Evolutionary conservation across 805 yeast species (phyloP), one percentile per base, ranked within the genome.

Genomic region (Yamadazyma sp.): DNA sequence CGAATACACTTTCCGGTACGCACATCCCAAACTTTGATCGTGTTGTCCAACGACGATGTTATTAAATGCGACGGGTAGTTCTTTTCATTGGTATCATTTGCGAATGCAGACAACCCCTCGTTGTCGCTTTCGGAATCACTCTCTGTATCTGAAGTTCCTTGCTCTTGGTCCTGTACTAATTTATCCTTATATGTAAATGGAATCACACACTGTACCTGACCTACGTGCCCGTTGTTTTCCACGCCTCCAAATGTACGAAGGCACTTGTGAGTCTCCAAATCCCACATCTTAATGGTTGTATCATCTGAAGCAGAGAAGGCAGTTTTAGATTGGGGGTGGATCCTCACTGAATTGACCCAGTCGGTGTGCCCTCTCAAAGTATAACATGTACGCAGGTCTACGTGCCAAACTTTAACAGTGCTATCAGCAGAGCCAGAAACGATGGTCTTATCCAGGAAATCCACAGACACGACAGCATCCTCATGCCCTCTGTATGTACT

Each of bases 401-500:
- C 95, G 58, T 93, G 95, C 99, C 99, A 93, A 10, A 93, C 90
- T 59, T 89, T 88, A 38, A 93, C 84, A 0, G 95, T 88, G 45
- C 78, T 75, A 63, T 93, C 99, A 0, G 96, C 95, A 23, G 95
- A 82, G 0, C 98, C 99, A 7, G 93, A 82, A 1, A 89, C 97
- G 53, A 93, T 89, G 20, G 87, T 71, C 52, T 86, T 87, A 46
- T 77, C 74, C 46, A 71, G 71, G 48, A 88, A 85, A 59, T 91
- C 97, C 36, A 93, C 88, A 47, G 86, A 78, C 28, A 84, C 70
- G 3, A 93, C 95, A 35, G 87, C 80, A 53, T 84, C 93, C 34
- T 80, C 82, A 63, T 93, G 98, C 3, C 98, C 98, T 27, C 91
- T 71, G 61, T 93, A 89, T 0, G 98, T 90, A 6, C 96, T 84